Evolutionary conservation across 306 rosid genomes (phyloP), one percentile per base, ranked within the genome.

Genomic region (Fragaria vesca): DNA sequence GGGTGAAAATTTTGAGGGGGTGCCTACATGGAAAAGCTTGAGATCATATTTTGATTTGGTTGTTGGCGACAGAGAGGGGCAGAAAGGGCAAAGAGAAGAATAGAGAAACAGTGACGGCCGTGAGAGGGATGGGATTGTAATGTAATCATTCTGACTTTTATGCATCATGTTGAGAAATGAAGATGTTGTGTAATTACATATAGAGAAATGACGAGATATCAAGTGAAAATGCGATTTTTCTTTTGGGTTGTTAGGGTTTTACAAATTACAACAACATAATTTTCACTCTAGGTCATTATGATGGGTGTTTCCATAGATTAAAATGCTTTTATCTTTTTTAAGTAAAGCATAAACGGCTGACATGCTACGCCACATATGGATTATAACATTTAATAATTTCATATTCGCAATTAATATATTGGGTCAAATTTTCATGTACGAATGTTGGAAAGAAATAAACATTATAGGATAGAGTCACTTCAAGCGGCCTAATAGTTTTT

Each of bases 301-400:
- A 45, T 3, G 52, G 12, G 50, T 12, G 12, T 46, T 46, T 2
- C 3, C 15, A 46, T 13, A 3, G 1, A 13, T 47, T 47, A 12
- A 13, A 7, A 8, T 13, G 52, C 3, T 3, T 60, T 2, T 60
- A 17, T 60, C 3, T 11, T 6, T 60, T 5, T 26, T 11, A 24
- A 28, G 2, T 2, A 21, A 20, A 8, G 0, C 11, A 10, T 24
- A 2, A 2, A 2, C 0, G 21, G 2, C 6, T 0, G 20, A 18
- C 12, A 0, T 20, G 12, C 0, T 0, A 9, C 0, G 1, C 0
- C 1, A 21, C 2, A 32, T 0, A 11, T 24, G 4, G 1, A 11
- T 26, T 11, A 4, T 11, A 7, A 15, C 36, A 24, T 57, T 21
- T 60, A 60, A 60, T 24, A 26, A 11, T 8, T 12, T 28, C 6